Conservation (phyloP, 306 rosid genomes). For the Sesbania bispinosa region DNA sequence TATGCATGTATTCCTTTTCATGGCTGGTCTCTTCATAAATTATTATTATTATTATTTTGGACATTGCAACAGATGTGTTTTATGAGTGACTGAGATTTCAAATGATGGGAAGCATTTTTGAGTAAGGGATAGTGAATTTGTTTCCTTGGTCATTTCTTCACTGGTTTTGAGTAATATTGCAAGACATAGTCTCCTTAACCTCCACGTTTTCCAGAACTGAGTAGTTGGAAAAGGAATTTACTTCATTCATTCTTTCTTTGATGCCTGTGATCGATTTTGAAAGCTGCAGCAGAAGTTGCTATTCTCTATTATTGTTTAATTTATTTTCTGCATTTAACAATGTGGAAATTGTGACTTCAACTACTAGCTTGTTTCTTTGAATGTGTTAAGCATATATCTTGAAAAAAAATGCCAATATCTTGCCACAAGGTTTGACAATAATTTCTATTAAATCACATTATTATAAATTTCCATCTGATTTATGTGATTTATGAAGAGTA, state of each 20-base stretch:
- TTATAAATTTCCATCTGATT: background rate
- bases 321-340: background rate
- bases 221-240: constrained; percentile 4
- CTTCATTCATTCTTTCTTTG: background rate
- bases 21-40: background rate
- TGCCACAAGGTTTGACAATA: background rate
- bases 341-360: constrained; percentile 1
- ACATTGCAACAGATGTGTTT: background rate
- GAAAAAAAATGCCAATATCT: background rate
- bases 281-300: background rate
- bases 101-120: background rate
- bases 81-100: background rate
- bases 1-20: background rate
- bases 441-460: background rate
- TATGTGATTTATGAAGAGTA: background rate
- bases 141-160: background rate
- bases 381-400: background rate
- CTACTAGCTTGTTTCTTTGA: background rate
- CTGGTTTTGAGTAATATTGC: background rate
- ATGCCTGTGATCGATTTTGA: background rate
- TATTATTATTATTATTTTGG: background rate
- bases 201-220: background rate
- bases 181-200: background rate
- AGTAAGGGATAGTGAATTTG: background rate
- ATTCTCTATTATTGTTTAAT: background rate